Evolutionary conservation across 768 basidiomycete genomes (phyloP).

Genomic region (Pulveroboletus frians): DNA sequence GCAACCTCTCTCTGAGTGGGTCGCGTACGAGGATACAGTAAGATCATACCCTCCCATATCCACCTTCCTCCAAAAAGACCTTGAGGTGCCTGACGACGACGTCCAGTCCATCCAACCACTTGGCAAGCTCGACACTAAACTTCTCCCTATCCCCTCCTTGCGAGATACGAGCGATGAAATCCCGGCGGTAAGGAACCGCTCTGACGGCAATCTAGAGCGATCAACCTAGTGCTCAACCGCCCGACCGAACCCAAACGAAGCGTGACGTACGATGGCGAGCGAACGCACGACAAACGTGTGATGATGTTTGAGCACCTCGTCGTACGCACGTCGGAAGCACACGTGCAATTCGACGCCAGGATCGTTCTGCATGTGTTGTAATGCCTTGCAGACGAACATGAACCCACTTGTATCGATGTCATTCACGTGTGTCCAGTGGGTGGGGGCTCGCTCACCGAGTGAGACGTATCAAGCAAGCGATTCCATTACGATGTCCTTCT

Average conservation of each 20-base stretch:
- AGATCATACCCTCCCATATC: conserved; percentile 54
- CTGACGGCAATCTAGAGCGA: conserved; percentile 50
- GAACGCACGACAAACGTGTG: conserved; percentile 65
- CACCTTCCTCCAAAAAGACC: conserved; percentile 52
- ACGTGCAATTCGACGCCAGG: conserved; percentile 48
- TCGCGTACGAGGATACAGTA: too few species aligned
- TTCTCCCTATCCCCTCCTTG: conserved; percentile 61
- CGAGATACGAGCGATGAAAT: conserved; percentile 58
- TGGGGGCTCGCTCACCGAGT: conserved; percentile 42
- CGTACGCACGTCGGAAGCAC: conserved; percentile 70
- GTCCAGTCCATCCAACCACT: conserved; percentile 64
- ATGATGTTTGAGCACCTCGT: conserved; percentile 60
- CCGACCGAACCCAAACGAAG: neutral
- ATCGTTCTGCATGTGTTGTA: conserved; percentile 61
- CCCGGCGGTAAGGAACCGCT: conserved; percentile 55
- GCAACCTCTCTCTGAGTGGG: too few species aligned
- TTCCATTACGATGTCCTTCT: conserved; percentile 45
- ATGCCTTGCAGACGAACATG: conserved; percentile 60
- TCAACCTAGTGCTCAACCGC: neutral
- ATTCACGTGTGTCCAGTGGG: neutral
- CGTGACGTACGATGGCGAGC: conserved; percentile 27
- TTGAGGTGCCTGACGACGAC: conserved; percentile 46
- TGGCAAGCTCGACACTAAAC: conserved; percentile 50
- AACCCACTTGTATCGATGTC: conserved; percentile 47
- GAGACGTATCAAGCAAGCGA: conserved; percentile 59